Evolutionary conservation across 2,329 filamentous ascomycete genomes (phyloP), one percentile per base, ranked within the genome.

Genomic region (Penicillium sp.): DNA sequence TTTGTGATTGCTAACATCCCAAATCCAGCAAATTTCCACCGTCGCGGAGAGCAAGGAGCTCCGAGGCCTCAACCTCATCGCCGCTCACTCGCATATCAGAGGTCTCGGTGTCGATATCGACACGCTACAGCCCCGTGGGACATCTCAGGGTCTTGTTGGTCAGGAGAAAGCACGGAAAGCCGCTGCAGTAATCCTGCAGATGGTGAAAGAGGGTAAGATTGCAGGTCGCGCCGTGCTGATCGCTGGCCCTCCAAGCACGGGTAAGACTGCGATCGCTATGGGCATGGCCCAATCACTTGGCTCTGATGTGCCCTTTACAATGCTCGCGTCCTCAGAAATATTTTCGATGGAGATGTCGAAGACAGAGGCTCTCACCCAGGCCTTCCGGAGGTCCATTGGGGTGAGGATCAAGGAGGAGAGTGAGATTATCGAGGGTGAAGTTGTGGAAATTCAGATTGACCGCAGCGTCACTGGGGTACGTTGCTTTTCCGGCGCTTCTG

Each of bases 261-360:
- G 93, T 64, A 98, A 98, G 76, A 98, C 93, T 0, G 93, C 93
- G 39, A 95, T 98, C 60, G 93, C 93, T 42, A 97, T 96, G 87
- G 93, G 90, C 40, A 96, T 98, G 90, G 86, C 93, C 29, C 93
- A 98, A 69, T 95, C 90, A 24, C 81, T 98, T 42, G 93, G 91
- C 37, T 73, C 89, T 40, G 93, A 98, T 68, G 90, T 96, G 1
- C 93, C 93, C 3, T 98, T 98, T 69, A 98, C 93, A 18, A 90
- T 89, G 73, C 84, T 97, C 54, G 89, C 93, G 35, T 89, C 90
- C 11, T 95, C 90, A 49, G 93, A 98, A 70, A 96, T 98, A 63
- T 98, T 96, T 75, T 96, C 90, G 22, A 81, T 97, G 64, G 93
- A 98, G 72, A 97, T 98, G 91, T 95, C 89, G 61, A 98, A 98